phyloP scores from a whole-genome alignment of 768 basidiomycete species.

The Lactarius indigo region DNA sequence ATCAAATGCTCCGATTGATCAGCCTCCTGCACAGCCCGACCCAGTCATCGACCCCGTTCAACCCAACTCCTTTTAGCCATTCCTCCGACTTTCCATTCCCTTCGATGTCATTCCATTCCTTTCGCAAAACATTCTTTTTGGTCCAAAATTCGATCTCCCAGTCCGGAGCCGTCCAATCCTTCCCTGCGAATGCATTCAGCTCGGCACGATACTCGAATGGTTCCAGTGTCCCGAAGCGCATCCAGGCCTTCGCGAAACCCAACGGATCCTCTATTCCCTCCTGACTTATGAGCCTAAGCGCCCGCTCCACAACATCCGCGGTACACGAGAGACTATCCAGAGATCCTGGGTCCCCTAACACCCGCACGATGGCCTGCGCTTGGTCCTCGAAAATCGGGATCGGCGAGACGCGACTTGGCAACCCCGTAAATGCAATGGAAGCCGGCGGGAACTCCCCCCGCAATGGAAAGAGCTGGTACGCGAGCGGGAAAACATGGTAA shows the following conservation, averaged over 20 bases:
- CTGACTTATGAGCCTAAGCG: neutral
- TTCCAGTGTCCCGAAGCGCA: constrained; percentile 45
- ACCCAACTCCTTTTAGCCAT: constrained; percentile 64
- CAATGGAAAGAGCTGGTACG: constrained; percentile 66
- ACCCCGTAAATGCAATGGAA: constrained; percentile 63
- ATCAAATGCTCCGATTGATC: constrained; percentile 31
- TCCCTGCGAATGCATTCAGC: constrained; percentile 47
- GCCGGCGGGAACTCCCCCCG: constrained; percentile 41
- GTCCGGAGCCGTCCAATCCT: constrained; percentile 38
- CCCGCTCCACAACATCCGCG: constrained; percentile 45
- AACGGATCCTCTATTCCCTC: constrained; percentile 33
- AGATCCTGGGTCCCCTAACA: constrained; percentile 48
- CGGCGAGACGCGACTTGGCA: constrained; percentile 57
- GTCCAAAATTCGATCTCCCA: constrained; percentile 62
- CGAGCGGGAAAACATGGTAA: constrained; percentile 66
- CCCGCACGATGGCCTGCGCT: constrained; percentile 55
- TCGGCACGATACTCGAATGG: constrained; percentile 69
- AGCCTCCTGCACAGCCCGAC: constrained; percentile 43
- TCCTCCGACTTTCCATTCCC: constrained; percentile 50
- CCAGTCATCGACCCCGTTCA: constrained; percentile 58
- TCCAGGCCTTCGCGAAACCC: constrained; percentile 54
- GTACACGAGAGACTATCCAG: constrained; percentile 50
- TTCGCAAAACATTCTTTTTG: constrained; percentile 45
- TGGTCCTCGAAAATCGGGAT: constrained; percentile 80
- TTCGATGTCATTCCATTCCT: constrained; percentile 58